A percentile compares a stretch with the other conserved stretches of the same genome.
Conservation (phyloP, 495 filamentous ascomycete genomes). For the Hypoxylon lienhwacheense region DNA sequence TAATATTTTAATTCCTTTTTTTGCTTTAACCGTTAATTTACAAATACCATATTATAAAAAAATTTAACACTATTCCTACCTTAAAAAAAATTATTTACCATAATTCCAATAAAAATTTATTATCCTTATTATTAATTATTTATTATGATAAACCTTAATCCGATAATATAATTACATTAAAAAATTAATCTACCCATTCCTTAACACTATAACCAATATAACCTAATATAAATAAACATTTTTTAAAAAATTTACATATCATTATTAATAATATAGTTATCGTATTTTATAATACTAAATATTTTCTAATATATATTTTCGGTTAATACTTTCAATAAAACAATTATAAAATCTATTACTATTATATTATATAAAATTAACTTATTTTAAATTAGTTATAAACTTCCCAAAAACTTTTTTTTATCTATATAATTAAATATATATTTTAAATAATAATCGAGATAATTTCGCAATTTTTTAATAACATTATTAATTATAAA, state of each 20-base stretch:
- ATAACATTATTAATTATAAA: neutral
- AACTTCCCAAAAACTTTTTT: neutral
- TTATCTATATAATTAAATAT: neutral
- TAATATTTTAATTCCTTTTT: neutral
- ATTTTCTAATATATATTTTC: neutral
- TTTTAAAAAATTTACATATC: neutral
- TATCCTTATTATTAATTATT: neutral
- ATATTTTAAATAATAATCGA: neutral
- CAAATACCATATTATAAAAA: neutral
- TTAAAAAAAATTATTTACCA: neutral
- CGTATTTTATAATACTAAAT: neutral
- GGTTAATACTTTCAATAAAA: neutral
- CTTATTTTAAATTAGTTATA: neutral
- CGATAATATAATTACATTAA: neutral
- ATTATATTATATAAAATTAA: neutral
- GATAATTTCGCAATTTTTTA: neutral
- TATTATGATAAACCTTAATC: neutral
- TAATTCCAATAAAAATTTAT: neutral
- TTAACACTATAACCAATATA: neutral
- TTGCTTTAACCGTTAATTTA: neutral
- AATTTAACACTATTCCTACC: neutral
- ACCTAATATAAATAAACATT: neutral
- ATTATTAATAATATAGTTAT: neutral
- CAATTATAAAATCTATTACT: neutral
- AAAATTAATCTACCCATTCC: neutral